Conservation (phyloP, 2,329 filamentous ascomycete genomes). For the Hawksworthiomyces lignivorus region DNA sequence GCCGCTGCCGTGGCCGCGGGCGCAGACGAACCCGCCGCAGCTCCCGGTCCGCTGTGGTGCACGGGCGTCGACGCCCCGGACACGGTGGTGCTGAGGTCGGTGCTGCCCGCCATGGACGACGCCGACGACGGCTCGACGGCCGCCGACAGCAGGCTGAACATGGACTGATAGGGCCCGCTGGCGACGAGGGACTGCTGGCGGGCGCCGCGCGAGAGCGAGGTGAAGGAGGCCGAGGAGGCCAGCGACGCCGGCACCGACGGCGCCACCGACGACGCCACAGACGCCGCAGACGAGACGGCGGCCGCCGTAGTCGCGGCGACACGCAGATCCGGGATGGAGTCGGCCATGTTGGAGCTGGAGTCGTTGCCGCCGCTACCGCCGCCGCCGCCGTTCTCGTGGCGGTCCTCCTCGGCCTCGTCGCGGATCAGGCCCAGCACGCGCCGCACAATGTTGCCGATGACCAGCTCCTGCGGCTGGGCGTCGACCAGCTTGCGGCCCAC, state of each 20-base stretch:
- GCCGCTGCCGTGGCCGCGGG: too few relatives aligned
- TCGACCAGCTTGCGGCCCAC: constrained; percentile 71
- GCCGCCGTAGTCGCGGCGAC: neutral
- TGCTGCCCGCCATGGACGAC: constrained; percentile 19
- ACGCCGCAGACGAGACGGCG: too few relatives aligned
- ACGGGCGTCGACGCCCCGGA: constrained; percentile 45
- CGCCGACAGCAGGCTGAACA: constrained; percentile 79
- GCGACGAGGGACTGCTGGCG: constrained; percentile 29
- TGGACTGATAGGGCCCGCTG: constrained; percentile 64
- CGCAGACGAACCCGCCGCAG: constrained; percentile 12
- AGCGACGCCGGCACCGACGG: constrained; percentile 27
- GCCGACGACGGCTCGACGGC: constrained; percentile 40
- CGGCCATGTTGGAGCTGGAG: neutral
- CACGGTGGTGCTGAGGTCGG: constrained; percentile 7
- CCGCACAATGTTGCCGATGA: constrained; percentile 89
- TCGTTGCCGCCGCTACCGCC: constrained; percentile 43
- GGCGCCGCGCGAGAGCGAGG: neutral
- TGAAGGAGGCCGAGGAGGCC: neutral
- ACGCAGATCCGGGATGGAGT: constrained; percentile 28
- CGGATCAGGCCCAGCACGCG: constrained; percentile 85
- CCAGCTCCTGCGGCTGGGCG: constrained; percentile 83
- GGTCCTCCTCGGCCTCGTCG: constrained; percentile 78
- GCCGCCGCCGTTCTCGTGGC: constrained; percentile 49
- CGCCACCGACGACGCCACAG: constrained; percentile 47
- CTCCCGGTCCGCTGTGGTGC: constrained; percentile 10